Evolutionary conservation across 2,329 filamentous ascomycete species (phyloP).

Genomic region (Simplicillium aogashimaense): DNA sequence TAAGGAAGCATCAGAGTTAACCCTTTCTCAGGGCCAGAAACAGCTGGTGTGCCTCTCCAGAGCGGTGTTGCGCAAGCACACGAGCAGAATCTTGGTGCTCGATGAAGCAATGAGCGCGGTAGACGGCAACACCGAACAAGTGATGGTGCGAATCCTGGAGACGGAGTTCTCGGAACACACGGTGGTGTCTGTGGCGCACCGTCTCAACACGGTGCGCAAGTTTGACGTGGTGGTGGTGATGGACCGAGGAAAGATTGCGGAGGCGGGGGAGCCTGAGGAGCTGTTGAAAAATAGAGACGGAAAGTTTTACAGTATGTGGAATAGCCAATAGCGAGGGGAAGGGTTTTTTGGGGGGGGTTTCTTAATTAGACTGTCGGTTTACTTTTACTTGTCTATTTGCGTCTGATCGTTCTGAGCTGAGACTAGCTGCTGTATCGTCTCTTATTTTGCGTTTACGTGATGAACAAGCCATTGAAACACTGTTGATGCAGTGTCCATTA

Average conservation of each 20-base stretch:
- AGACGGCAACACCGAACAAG: slow-evolving; percentile 20
- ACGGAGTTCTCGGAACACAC: slow-evolving; percentile 33
- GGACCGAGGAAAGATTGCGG: slow-evolving; percentile 25
- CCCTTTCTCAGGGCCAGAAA: slow-evolving; percentile 30
- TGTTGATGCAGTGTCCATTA: no score
- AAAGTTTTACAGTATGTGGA: slow-evolving; percentile 3
- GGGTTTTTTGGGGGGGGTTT: no score
- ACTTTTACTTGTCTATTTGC: no score
- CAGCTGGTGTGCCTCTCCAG: slow-evolving; percentile 31
- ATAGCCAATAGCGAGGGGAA: background rate
- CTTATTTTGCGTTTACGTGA: no score
- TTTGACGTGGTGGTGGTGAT: slow-evolving; percentile 54
- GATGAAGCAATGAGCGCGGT: slow-evolving; percentile 29
- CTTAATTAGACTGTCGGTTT: no score
- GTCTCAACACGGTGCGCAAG: slow-evolving; percentile 35
- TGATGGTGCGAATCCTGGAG: slow-evolving; percentile 21
- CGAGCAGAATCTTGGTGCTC: slow-evolving; percentile 23
- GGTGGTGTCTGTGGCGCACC: slow-evolving; percentile 32
- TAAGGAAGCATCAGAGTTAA: slow-evolving; percentile 16
- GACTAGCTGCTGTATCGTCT: no score
- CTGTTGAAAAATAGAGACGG: slow-evolving; percentile 2
- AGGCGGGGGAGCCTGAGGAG: slow-evolving; percentile 1
- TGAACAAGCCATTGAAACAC: no score
- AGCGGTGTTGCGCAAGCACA: slow-evolving; percentile 21
- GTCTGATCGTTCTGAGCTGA: no score